Evolutionary conservation across 331 rosid species (phyloP), one percentile per base, ranked within the genome.

Genomic region (Malus hybrid): DNA sequence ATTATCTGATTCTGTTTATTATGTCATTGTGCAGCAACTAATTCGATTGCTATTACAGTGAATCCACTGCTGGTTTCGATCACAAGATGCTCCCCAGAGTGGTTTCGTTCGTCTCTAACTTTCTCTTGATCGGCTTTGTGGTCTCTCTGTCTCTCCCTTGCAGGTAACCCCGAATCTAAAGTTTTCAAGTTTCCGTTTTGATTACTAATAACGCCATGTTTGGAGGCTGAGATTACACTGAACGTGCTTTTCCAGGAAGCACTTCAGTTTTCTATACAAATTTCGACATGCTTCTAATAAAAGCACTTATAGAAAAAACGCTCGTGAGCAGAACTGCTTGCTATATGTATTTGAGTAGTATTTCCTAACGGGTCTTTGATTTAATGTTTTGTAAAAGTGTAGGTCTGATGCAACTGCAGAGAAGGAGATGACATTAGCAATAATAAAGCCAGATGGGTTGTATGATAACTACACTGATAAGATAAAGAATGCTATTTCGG

Each of bases 361-460:
- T 28, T 70, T 28, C 20, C 31, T n/a, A 22, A 18, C 12, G 67
- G 29, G 27, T 48, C 44, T 71, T 73, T 48, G 61, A 4, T 73
- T 67, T 55, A 13, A 52, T 11, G 54, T 71, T 64, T 79, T 14
- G 6, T 65, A 79, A 70, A 75, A 75, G 11, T 72, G 33, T 75
- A 93, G 98, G 84, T 86, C 78, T 71, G 77, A 76, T 27, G 91
- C 73, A 68, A 77, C 60, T 75, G 19, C 68, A 31, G 75, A 50
- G 78, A 74, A 13, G 71, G 90, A 93, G 83, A 82, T 32, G 76
- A 91, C 98, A 22, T 83, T 89, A 50, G 96, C 96, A 22, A 84
- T 93, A 42, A 83, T 93, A 76, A 91, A 93, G 76, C 98, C 96
- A 10, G 97, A 93, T 36, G 98, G 97, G 71, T 71, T 89, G 85